Base-by-base conservation (phyloP, 768 basidiomycete species). In the Tricholoma sp. region DNA sequence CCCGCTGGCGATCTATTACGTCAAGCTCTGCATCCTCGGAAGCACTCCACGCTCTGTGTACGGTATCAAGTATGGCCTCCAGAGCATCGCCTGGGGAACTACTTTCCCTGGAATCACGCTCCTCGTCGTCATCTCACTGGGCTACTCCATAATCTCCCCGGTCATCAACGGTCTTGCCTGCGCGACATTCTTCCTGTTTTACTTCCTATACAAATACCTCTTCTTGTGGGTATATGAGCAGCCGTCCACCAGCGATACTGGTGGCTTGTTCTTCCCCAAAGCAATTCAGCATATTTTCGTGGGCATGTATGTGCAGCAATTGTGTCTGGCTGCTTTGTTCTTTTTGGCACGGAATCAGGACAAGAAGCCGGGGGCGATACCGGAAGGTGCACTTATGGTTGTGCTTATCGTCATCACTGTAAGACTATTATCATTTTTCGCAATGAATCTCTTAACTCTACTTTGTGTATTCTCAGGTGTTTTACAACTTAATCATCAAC, bases 241-340 rank as follows among this genome's bases (percentile, higher is more conserved):
- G 67, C 82, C 86, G 3, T 67, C 79, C 0, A 72, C 79, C 4
- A 75, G 75, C 51, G 94, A 97, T 55, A 96, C 94, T 0, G 96
- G 96, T 35, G 97, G 97, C 0, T 68, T 91, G 50, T 98, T 97
- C 79, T 98, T 94, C 80, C 95, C 95, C 21, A 91, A 87, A 71
- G 96, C 97, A 4, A 83, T 98, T 24, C 85, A 91, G 50, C 97
- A 98, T 66, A 67, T 96, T 29, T 98, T 98, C 62, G 92, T 94
- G 19, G 97, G 96, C 3, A 64, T 98, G 68, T 99, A 99, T 68
- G 79, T 99, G 46, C 83, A 95, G 69, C 87, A 97, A 24, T 46
- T 64, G 5, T 62, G 60, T 54, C 49, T 63, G 18, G 68, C 67
- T 61, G 62, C 37, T 50, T 56, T 61, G 46, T 63, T 98, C 82